Base-by-base conservation (phyloP, 129 eudicot genomes). In the Lactuca saligna region DNA sequence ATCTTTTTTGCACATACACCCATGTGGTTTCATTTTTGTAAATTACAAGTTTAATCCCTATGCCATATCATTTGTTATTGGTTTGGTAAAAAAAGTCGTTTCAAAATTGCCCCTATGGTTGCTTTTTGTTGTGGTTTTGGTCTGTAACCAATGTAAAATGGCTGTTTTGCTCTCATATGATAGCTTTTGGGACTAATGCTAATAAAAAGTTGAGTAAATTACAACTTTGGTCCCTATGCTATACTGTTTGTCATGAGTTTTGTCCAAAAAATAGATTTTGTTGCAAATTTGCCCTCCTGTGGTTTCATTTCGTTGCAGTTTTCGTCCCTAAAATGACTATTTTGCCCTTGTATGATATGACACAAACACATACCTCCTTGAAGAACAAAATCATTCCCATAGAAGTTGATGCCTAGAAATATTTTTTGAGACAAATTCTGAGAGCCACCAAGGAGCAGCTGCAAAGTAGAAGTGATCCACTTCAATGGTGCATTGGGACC, bases 401-500 rank as follows among this genome's bases (percentile, higher is more conserved):
- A 93, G 56, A 89, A 93, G 76, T 89, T 93, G 79, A 93, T 75
- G 64, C 99, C 99, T 57, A 93, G 63, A 64, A 93, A 85, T 81
- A 93, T 76, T 85, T 87, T 87, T 37, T 66, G 79, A 58, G 82
- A 86, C 80, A 87, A 69, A 56, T 64, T 71, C 34, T 63, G 79
- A 75, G 69, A 63, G 46, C 71, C 73, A 72, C 77, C 79, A 51
- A 83, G 79, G 63, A 93, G 95, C 64, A 85, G 77, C 78, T 81
- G 77, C 79, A 89, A 70, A 59, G 80, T 74, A 11, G 87, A 85
- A 49, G 42, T 90, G 54, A 87, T 79, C 99, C 99, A 93, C 86
- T 65, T 82, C 41, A 93, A 82, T 50, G 99, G 99, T 54, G 99
- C 99, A 87, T 87, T 93, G 57, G 99, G 99, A 63, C 99, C 97